Evolutionary conservation across 495 filamentous ascomycete genomes (phyloP), one percentile per base, ranked within the genome.

Genomic region (Glarea lozoyensis): DNA sequence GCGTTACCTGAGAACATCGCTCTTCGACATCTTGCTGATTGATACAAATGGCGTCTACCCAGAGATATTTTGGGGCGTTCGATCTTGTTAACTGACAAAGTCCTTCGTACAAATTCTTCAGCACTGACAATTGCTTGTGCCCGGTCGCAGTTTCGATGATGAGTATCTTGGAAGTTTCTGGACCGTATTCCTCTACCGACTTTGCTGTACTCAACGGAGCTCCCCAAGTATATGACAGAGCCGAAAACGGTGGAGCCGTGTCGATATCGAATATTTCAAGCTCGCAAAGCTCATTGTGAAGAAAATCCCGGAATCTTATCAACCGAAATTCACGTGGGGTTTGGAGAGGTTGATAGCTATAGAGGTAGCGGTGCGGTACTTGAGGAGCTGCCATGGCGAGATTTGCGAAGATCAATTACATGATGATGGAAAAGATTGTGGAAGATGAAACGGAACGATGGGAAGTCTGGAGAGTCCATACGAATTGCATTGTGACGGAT

Each of bases 221-320:
- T 5, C 35, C 35, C 35, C 35, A 38, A 5, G 35, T 38, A 38
- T 38, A 38, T 19, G 35, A 38, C 17, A 38, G 17, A 6, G 35
- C 16, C 19, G 15, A 20, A 13, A 20, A 38, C 12, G 35, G 16
- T 11, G 35, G 35, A 38, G 9, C 18, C 12, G 12, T 38, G 5
- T 19, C 35, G 12, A 38, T 20, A 7, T 38, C 35, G 16, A 38
- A 19, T 19, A 19, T 38, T 13, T 22, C 16, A 15, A 38, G 22
- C 31, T 34, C 31, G n/a, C 31, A 34, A 4, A 34, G 31, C 31
- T 34, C 31, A 34, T 16, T 34, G n/a, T 34, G 31, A 4, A 34
- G 31, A 13, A 34, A 34, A 34, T 34, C 31, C 12, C 31, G 31
- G 17, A 34, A 34, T 16, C 31, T 34, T 16, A 34, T 11, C n/a